These are phyloP conservation scores for Fraxinus americana DNA, from an alignment of 257 asterid species.

Conservation along the genomic window DNA sequence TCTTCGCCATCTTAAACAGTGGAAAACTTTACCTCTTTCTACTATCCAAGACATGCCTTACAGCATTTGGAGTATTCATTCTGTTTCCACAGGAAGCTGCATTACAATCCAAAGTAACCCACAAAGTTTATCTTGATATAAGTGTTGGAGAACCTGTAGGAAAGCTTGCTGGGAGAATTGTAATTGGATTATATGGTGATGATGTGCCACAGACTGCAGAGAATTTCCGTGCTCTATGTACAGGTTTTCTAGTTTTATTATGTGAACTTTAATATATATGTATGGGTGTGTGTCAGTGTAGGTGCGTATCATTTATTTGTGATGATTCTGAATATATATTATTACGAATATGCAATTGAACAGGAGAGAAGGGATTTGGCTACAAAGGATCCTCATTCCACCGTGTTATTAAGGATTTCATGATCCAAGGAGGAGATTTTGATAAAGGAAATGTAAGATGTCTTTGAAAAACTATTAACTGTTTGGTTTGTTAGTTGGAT, in stretches of 20 bases:
- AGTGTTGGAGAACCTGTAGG: constrained; percentile 94
- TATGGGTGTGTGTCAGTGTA: background rate
- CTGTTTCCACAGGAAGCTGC: constrained; percentile 55
- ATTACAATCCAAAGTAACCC: constrained; percentile 83
- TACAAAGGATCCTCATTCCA: constrained; percentile 87
- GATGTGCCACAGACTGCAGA: constrained; percentile 93
- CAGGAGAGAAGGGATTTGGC: constrained; percentile 97
- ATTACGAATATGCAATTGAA: constrained; percentile 21
- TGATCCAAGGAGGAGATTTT: constrained; percentile 41
- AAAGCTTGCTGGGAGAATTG: constrained; percentile 83
- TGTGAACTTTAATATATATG: background rate
- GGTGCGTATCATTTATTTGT: constrained; percentile 22
- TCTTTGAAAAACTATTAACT: constrained; percentile 4
- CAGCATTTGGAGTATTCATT: background rate
- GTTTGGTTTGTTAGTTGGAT: background rate
- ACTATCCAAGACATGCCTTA: background rate
- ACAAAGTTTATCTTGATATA: constrained; percentile 82
- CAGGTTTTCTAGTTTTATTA: constrained; percentile 41
- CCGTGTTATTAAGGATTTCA: constrained; percentile 92
- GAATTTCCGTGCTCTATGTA: constrained; percentile 94
- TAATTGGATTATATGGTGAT: constrained; percentile 89
- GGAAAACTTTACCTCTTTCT: background rate
- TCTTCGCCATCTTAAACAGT: constrained; percentile 2
- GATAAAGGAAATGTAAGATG: constrained; percentile 86
- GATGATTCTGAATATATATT: constrained; percentile 6